Conservation (phyloP, 2,329 filamentous ascomycete genomes). For the Domatiomyces globalis region DNA sequence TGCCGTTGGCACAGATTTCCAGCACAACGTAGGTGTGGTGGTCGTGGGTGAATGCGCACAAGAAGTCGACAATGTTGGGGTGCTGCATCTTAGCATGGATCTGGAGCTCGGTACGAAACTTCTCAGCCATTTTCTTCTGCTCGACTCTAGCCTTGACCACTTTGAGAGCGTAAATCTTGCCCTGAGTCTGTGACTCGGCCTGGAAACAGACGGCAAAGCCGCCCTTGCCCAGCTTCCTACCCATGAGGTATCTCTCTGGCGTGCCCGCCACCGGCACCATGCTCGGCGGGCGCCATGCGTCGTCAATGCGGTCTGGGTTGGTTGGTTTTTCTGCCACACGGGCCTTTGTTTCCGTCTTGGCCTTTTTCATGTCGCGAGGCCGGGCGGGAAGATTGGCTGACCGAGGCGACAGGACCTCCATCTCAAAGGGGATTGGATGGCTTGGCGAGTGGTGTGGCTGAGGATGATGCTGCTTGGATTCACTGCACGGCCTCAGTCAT, state of each 20-base stretch:
- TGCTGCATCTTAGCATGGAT: conserved; percentile 98
- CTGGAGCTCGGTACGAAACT: conserved; percentile 72
- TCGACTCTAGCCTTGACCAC: conserved; percentile 37
- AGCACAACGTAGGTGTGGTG: conserved; percentile 85
- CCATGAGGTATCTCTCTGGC: conserved; percentile 32
- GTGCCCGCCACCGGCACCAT: conserved; percentile 32
- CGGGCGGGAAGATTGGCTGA: conserved; percentile 34
- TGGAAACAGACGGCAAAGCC: conserved; percentile 39
- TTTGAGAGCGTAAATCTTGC: conserved; percentile 36
- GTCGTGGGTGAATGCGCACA: conserved; percentile 81
- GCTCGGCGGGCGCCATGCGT: conserved; percentile 33
- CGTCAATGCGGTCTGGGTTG: conserved; percentile 21
- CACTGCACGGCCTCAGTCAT: background rate
- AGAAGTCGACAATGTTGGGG: conserved; percentile 88
- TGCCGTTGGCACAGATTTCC: conserved; percentile 88
- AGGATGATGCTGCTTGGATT: background rate
- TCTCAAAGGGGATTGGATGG: conserved; percentile 9
- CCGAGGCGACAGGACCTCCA: conserved; percentile 36
- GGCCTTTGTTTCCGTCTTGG: conserved; percentile 20
- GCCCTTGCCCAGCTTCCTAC: conserved; percentile 35
- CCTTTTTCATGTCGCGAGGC: conserved; percentile 27
- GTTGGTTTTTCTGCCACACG: conserved; percentile 23
- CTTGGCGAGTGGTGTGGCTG: background rate
- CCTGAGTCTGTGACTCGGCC: conserved; percentile 30
- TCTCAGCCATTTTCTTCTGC: conserved; percentile 39